Evolutionary conservation across 345 rosid genomes (phyloP).

Genomic region (Boechera divaricarpa): DNA sequence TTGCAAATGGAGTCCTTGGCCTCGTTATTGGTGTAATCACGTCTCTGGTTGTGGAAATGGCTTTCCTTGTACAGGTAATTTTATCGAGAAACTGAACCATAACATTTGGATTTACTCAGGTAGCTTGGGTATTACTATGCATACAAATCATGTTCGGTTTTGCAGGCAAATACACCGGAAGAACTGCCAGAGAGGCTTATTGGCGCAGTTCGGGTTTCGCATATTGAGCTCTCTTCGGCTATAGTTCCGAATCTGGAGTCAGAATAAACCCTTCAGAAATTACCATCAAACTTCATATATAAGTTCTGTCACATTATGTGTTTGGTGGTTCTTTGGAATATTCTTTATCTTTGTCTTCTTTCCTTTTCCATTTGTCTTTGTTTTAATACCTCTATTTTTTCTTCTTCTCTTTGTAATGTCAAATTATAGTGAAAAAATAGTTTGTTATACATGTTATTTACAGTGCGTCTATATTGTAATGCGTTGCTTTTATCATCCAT

Average conservation of each 20-base stretch:
- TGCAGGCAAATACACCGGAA: constrained; percentile 85
- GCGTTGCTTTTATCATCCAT: background rate
- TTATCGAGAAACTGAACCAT: background rate
- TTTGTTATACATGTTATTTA: background rate
- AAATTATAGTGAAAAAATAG: constrained; percentile 23
- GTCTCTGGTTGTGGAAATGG: constrained; percentile 95
- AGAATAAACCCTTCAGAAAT: constrained; percentile 35
- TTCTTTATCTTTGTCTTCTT: constrained; percentile 18
- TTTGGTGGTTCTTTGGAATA: constrained; percentile 36
- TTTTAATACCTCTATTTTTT: background rate
- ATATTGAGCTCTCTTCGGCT: constrained; percentile 84
- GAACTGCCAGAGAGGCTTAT: constrained; percentile 93
- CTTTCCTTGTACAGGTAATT: constrained; percentile 89
- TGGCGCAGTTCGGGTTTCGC: constrained; percentile 94
- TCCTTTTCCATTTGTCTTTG: background rate
- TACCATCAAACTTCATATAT: constrained; percentile 30
- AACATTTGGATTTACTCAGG: background rate
- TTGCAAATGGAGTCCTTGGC: constrained; percentile 97
- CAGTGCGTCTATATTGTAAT: background rate
- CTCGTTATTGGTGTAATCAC: constrained; percentile 93
- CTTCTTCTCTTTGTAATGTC: background rate
- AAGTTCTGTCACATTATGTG: constrained; percentile 26
- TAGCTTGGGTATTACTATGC: background rate
- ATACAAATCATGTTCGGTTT: constrained; percentile 4
- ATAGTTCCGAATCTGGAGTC: constrained; percentile 75